Base-by-base conservation (phyloP, 768 basidiomycete genomes). In the Hydnum rufescens region DNA sequence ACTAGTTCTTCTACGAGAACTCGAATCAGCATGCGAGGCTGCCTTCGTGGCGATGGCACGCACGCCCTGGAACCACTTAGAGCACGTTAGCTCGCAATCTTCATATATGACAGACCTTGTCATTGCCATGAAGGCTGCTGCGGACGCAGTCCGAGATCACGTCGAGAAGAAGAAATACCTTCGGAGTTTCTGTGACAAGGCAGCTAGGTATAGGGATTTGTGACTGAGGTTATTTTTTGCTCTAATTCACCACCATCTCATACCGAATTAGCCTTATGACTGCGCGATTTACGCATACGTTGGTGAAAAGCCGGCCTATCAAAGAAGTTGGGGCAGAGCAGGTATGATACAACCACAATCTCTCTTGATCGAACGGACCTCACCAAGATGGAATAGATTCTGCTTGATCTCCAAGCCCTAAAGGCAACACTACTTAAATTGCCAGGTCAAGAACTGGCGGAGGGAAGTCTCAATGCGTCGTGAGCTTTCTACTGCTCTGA, bases 281-380 rank as follows among this genome's bases (percentile, higher is more conserved):
- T 34, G 77, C 78, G 31, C 83, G 84, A 53, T 96, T 97, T 60
- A 95, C 88, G 0, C 82, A 85, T 58, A 74, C 83, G 0, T 70
- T 96, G 31, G 89, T 97, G 19, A 80, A 79, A 64, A 92, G 89
- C 62, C 71, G 90, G 39, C 95, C 95, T 3, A 66, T 99, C 58
- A 77, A 80, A 61, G 89, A 93, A 64, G 83, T 84, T 31, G 92
- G 93, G 4, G 93, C 93, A 3, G 93, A 99, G 65, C 93, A 97
- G 75, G 85, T 83, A 50, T 42, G 66, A 34, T 19, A 42, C 49
- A 49, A 18, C 39, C 44, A 5, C 32, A 0, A n/a, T 39, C 50
- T 8, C 26, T 3, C 18, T 1, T 46, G 18, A 4, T 39, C 49
- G 13, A 6, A 8, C 28, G 6, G 8, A 13, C 13, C 31, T 34